Evolutionary conservation across 2,329 filamentous ascomycete genomes (phyloP).

Genomic region (Cryoendolithus antarcticus): DNA sequence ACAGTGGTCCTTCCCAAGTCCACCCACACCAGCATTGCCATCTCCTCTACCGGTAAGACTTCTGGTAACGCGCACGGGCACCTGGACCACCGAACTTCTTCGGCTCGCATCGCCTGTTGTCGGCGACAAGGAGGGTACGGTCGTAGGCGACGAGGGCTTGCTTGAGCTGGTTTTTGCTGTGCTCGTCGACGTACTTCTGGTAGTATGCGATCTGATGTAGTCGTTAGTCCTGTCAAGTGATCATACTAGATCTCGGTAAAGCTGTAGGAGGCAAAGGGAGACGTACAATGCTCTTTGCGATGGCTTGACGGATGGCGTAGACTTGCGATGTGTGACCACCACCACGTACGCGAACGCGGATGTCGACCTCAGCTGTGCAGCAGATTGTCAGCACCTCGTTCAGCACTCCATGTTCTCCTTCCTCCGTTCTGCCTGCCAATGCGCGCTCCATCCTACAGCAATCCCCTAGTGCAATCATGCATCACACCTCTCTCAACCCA

Average conservation of each 20-base stretch:
- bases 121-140: constrained; percentile 93
- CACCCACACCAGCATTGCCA: too few relatives aligned
- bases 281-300: constrained; percentile 77
- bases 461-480: constrained; percentile 1
- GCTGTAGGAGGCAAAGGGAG: not conserved
- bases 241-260: too few relatives aligned
- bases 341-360: constrained; percentile 89
- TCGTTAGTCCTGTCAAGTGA: too few relatives aligned
- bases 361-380: constrained; percentile 64
- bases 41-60: constrained; percentile 83
- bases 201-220: constrained; percentile 65
- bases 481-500: constrained; percentile 1
- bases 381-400: constrained; percentile 12
- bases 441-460: not conserved
- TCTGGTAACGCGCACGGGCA: constrained; percentile 95
- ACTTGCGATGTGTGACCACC: constrained; percentile 97
- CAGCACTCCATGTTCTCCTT: not conserved
- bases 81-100: constrained; percentile 96
- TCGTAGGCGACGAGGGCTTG: constrained; percentile 91
- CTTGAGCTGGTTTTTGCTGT: constrained; percentile 99
- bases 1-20: too few relatives aligned
- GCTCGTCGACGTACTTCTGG: constrained; percentile 99
- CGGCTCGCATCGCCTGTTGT: constrained; percentile 98
- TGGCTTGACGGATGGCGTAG: constrained; percentile 98
- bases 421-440: not conserved